Conservation (phyloP, 176 grass and related monocot species). For the Triticum timopheevii region DNA sequence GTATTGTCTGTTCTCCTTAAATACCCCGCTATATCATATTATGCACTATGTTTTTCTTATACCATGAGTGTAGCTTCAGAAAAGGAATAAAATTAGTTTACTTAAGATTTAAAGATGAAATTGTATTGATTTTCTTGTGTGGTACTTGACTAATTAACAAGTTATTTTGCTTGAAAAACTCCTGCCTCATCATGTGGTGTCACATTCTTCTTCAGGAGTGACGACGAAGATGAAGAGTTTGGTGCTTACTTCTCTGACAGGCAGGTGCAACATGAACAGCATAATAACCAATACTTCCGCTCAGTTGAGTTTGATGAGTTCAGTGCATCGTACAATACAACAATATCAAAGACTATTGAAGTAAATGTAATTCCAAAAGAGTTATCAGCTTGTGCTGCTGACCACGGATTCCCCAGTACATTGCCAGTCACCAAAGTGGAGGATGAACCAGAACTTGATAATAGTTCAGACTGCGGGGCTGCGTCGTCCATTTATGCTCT, state of each 20-base stretch:
- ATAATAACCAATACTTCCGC: slow-evolving; percentile 55
- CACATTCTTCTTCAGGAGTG: slow-evolving; percentile 60
- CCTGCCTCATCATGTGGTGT: neutral
- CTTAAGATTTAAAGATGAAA: neutral
- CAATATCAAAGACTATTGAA: slow-evolving; percentile 33
- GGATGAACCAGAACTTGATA: slow-evolving; percentile 76
- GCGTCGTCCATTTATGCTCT: slow-evolving; percentile 84
- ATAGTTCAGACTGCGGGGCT: slow-evolving; percentile 74
- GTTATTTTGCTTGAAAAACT: neutral
- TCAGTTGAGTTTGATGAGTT: slow-evolving; percentile 60
- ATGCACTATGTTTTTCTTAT: neutral
- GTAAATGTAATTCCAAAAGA: slow-evolving; percentile 56
- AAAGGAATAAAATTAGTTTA: slow-evolving; percentile 1
- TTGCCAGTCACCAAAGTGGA: slow-evolving; percentile 53
- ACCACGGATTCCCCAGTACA: slow-evolving; percentile 34
- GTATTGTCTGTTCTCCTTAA: neutral
- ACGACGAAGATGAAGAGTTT: slow-evolving; percentile 76
- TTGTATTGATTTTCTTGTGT: slow-evolving; percentile 17
- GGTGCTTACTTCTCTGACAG: slow-evolving; percentile 54
- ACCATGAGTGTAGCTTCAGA: neutral
- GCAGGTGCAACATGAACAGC: slow-evolving; percentile 42
- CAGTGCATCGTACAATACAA: slow-evolving; percentile 44
- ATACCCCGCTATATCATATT: slow-evolving; percentile 20
- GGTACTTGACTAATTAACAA: slow-evolving; percentile 1
- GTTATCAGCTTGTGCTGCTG: slow-evolving; percentile 24